Evolutionary conservation across 2,329 filamentous ascomycete species (phyloP).

Genomic region (Verticillium nonalfalfae): DNA sequence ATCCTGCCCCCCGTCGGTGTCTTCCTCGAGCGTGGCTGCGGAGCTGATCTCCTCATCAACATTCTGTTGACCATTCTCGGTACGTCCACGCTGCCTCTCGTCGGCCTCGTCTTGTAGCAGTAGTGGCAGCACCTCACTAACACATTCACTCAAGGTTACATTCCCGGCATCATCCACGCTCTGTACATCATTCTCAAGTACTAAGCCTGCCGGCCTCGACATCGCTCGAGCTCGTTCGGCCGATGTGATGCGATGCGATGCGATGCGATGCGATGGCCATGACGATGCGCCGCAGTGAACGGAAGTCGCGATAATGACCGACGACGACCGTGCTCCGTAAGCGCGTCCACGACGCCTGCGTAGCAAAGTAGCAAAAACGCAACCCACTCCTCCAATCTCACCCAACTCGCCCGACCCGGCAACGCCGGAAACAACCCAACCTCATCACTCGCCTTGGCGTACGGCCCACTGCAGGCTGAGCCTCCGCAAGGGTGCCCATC

Average conservation of each 20-base stretch:
- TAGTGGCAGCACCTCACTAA: not conserved
- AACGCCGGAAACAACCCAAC: not conserved
- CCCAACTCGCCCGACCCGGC: not conserved
- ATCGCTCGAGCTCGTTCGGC: not conserved
- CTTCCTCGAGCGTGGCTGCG: slow-evolving; percentile 89
- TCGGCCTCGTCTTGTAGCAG: not conserved
- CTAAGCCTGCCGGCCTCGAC: slow-evolving; percentile 33
- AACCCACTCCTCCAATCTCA: not conserved
- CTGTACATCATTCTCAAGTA: slow-evolving; percentile 92
- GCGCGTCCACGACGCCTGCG: not conserved
- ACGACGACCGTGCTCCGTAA: not conserved
- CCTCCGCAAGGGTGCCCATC: not conserved
- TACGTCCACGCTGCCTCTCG: slow-evolving; percentile 21
- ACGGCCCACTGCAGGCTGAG: not conserved
- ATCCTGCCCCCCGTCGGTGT: slow-evolving; percentile 86
- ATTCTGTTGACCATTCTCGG: slow-evolving; percentile 74
- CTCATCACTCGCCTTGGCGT: not conserved
- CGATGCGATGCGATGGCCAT: too few species aligned
- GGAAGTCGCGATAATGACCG: not conserved
- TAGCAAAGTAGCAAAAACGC: not conserved
- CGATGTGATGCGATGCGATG: too few species aligned
- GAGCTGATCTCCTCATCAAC: slow-evolving; percentile 85
- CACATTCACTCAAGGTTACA: slow-evolving; percentile 36
- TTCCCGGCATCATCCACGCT: slow-evolving; percentile 87
- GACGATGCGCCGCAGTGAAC: not conserved